A percentile compares a stretch with the other conserved stretches of the same genome.
Evolutionary conservation across 805 yeast species (phyloP).

Genomic region (Zygosaccharomyces siamensis): DNA sequence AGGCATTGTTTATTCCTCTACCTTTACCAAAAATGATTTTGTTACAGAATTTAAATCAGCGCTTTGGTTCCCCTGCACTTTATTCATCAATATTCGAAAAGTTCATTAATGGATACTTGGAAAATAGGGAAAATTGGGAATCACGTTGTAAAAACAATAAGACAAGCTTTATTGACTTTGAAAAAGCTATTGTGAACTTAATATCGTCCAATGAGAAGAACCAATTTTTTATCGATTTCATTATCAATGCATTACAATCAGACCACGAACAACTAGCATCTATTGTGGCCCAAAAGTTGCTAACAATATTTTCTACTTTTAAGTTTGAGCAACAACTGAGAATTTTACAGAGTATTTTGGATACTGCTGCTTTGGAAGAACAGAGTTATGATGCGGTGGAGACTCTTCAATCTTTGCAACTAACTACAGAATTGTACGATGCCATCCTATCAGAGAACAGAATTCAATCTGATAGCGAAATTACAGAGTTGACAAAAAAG

Average conservation of each 20-base stretch:
- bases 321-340: constrained; percentile 53
- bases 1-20: constrained; percentile 48
- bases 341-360: constrained; percentile 56
- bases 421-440: constrained; percentile 55
- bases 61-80: constrained; percentile 22
- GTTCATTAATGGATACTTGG: constrained; percentile 43
- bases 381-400: constrained; percentile 50
- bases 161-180: constrained; percentile 51
- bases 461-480: constrained; percentile 43
- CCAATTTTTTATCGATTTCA: constrained; percentile 53
- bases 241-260: constrained; percentile 49
- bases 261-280: constrained; percentile 42
- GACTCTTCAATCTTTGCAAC: constrained; percentile 48
- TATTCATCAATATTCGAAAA: constrained; percentile 47
- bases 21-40: constrained; percentile 54
- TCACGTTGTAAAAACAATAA: constrained; percentile 44
- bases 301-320: constrained; percentile 52
- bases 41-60: constrained; percentile 42
- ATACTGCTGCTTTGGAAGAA: constrained; percentile 43
- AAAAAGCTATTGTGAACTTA: constrained; percentile 50
- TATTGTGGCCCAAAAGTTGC: constrained; percentile 47
- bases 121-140: constrained; percentile 44
- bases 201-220: constrained; percentile 60
- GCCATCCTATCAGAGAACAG: constrained; percentile 55
- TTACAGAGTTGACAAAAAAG: constrained; percentile 49